Conservation (phyloP, 148 eudicot genomes). For the Diospyros kaki region DNA sequence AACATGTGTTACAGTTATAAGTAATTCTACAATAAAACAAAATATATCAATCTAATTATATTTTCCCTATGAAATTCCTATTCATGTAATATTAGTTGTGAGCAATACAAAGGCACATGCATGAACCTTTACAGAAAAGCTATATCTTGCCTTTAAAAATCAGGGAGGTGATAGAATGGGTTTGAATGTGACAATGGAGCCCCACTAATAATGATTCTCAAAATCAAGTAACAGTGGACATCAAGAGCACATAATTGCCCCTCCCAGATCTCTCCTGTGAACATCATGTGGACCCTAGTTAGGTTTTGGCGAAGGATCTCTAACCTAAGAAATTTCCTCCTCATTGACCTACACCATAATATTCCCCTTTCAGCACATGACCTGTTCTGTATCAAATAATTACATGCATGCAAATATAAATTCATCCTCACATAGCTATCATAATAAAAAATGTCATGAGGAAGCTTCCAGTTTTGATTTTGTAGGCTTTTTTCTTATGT, state of each 20-base stretch:
- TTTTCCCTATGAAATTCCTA: background rate
- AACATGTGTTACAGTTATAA: too few relatives aligned
- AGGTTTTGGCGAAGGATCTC: background rate
- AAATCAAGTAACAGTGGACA: background rate
- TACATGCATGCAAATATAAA: too few relatives aligned
- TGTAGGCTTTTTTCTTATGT: too few relatives aligned
- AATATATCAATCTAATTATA: background rate
- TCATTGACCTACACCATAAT: background rate
- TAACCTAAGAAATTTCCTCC: background rate
- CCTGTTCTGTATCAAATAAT: too few relatives aligned
- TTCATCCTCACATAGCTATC: too few relatives aligned
- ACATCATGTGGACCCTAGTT: background rate
- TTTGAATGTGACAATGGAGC: background rate
- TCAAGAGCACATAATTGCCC: slow-evolving; percentile 6
- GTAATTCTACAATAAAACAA: background rate
- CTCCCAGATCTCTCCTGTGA: background rate
- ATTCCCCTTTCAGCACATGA: too few relatives aligned
- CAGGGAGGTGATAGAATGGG: background rate
- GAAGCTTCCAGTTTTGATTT: too few relatives aligned
- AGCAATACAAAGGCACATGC: background rate
- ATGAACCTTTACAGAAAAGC: background rate
- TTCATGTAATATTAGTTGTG: background rate
- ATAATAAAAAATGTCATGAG: too few relatives aligned
- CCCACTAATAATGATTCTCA: slow-evolving; percentile 7
- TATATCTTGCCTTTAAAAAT: background rate